A percentile compares a stretch with the other conserved stretches of the same genome.
phyloP scores from a whole-genome alignment of 768 basidiomycete genomes.

The Wakefieldia striispora region DNA sequence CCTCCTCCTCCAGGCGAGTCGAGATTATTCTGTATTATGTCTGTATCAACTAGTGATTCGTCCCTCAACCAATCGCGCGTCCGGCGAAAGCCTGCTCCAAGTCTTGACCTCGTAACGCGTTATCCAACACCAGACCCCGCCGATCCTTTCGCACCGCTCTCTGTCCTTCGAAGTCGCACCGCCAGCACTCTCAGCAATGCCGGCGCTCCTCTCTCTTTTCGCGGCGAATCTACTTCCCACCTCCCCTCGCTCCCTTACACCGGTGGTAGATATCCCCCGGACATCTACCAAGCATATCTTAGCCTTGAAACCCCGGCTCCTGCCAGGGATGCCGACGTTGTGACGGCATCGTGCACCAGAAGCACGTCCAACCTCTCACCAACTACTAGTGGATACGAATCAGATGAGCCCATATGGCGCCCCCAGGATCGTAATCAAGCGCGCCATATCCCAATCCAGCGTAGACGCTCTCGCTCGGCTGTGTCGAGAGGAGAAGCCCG shows the following conservation, averaged over 20 bases:
- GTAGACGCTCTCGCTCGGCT: slow-evolving; percentile 34
- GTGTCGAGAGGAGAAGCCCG: slow-evolving; percentile 33
- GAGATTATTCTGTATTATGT: slow-evolving; percentile 30
- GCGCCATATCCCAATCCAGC: slow-evolving; percentile 25
- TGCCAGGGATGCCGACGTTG: slow-evolving; percentile 5
- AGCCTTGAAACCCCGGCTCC: slow-evolving; percentile 13
- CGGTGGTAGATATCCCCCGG: slow-evolving; percentile 32
- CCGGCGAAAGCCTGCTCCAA: slow-evolving; percentile 57
- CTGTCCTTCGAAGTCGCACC: slow-evolving; percentile 59
- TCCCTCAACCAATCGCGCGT: slow-evolving; percentile 25
- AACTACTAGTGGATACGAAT: slow-evolving; percentile 2
- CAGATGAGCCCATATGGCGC: slow-evolving; percentile 13
- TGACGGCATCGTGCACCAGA: slow-evolving; percentile 23
- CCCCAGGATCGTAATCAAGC: slow-evolving; percentile 8
- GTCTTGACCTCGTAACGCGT: slow-evolving; percentile 46
- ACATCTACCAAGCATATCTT: slow-evolving; percentile 30
- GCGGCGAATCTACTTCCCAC: slow-evolving; percentile 29
- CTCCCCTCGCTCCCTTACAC: slow-evolving; percentile 32
- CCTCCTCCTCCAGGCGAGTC: slow-evolving; percentile 10
- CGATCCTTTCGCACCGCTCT: slow-evolving; percentile 71
- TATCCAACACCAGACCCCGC: slow-evolving; percentile 67
- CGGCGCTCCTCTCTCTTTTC: slow-evolving; percentile 29
- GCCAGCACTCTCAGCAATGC: slow-evolving; percentile 38
- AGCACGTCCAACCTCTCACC: slow-evolving; percentile 22
- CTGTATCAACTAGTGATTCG: slow-evolving; percentile 27